Base-by-base conservation (phyloP, 2,329 filamentous ascomycete species). In the Cryoendolithus antarcticus region DNA sequence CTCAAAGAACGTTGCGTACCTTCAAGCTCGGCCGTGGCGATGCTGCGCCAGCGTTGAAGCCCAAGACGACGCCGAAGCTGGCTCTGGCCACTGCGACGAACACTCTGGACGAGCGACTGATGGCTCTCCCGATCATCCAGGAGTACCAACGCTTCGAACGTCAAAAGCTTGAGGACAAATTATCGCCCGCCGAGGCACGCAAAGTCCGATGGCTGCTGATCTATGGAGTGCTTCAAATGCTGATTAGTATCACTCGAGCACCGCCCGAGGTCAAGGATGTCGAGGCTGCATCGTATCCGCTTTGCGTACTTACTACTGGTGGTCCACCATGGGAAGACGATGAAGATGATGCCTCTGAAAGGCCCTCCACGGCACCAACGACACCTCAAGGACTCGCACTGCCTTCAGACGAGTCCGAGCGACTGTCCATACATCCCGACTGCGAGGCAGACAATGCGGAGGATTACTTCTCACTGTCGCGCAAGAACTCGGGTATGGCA, bases 181-280 rank as follows among this genome's bases (percentile, higher is more conserved):
- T 80, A 1, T 70, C 73, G 0, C 61, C 75, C 8, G 64, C 70
- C 6, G 83, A 89, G 45, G 81, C 75, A 1, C 75, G 84, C 30
- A 88, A 86, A 57, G 72, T 86, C 10, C 71, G 83, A 30, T 91
- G 83, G 83, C 73, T 88, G 27, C 55, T 88, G 29, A 70, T 89
- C 5, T 89, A 89, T 50, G 71, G 76, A 11, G 70, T 76, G 3
- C 71, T 85, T 40, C 84, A 91, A 55, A 78, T 77, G 10, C 67
- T 91, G 1, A 69, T 72, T 6, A 74, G 74, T 38, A 76, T 77
- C 30, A 79, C 75, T 1, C 63, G 71, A 28, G 65, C 72, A 0
- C 78, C 83, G 0, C 35, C 43, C 4, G 75, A 82, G 49, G 75
- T 84, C 21, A 65, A 66, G n/a, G 72, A 80, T 39, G 62, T 66